phyloP scores from a whole-genome alignment of 2,329 filamentous ascomycete species.

The Aureobasidium sp. region DNA sequence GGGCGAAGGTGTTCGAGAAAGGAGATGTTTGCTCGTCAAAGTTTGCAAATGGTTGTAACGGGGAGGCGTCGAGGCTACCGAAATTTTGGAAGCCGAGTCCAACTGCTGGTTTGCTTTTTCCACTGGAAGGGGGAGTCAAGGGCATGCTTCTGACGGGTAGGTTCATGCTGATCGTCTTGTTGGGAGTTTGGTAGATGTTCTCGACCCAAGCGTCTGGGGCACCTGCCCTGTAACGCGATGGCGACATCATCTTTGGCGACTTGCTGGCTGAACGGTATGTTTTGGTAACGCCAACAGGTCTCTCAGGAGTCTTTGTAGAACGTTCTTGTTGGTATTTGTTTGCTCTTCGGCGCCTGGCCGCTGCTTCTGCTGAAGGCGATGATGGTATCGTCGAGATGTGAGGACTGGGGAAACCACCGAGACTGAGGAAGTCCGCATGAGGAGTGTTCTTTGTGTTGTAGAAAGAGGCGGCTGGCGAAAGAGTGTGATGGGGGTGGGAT shows the following conservation, averaged over 20 bases:
- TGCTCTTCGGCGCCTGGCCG: conserved; percentile 12
- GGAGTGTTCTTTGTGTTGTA: conserved; percentile 19
- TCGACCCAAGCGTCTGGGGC: conserved; percentile 6
- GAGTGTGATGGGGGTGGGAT: not conserved
- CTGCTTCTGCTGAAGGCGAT: not conserved
- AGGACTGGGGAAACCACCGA: conserved; percentile 27
- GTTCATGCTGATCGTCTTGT: not conserved
- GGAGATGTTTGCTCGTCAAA: not conserved
- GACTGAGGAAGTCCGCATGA: conserved; percentile 28
- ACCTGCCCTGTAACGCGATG: conserved; percentile 12
- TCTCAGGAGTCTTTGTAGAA: not conserved
- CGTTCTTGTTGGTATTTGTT: not conserved
- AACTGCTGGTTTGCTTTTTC: not conserved
- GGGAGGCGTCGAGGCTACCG: not conserved
- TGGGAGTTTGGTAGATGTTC: not conserved
- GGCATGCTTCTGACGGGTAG: conserved; percentile 6
- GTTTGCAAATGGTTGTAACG: not conserved
- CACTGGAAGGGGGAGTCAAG: conserved; percentile 8
- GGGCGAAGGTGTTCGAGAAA: not conserved
- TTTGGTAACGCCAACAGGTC: conserved; percentile 7
- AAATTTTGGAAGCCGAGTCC: not conserved
- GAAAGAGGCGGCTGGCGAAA: not conserved
- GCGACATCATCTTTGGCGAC: conserved; percentile 13
- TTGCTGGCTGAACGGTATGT: not conserved
- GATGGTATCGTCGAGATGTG: conserved; percentile 9